Base-by-base conservation (phyloP, 116 monocot genomes). In the Zostera marina region DNA sequence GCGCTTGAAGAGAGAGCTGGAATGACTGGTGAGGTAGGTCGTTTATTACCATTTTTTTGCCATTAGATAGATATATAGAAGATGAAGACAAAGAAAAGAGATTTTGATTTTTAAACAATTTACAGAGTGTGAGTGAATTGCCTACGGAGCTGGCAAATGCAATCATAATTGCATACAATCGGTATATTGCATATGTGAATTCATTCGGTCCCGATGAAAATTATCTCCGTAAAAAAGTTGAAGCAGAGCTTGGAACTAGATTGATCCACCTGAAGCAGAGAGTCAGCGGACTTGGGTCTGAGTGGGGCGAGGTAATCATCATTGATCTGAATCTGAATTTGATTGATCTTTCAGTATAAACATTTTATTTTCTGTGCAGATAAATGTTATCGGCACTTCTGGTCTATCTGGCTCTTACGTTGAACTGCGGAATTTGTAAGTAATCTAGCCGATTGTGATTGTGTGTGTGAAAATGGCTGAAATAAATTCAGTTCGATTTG, bases 231-330 rank as follows among this genome's bases (percentile, higher is more conserved):
- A 98, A 98, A 69, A 90, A 98, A 53, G 81, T 98, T 26, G 98
- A 98, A 77, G 69, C 56, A 20, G 98, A 98, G 68, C 45, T 98
- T 44, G 98, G 98, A 65, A 90, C 90, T 53, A 80, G 86, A 71
- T 75, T 98, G 83, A 86, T 98, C 48, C 98, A 98, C 63, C 63
- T 98, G 45, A 98, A 98, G 69, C 90, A 90, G 90, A 82, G 98
- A 52, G 86, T 90, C 70, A 78, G 81, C 65, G 86, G 90, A 24
- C 79, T 90, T 66, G 98, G 90, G 49, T 78, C 85, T 11, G 90
- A 98, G 46, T 98, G 98, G 98, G 98, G 98, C 59, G 83, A 98
- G 78, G 98, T 98, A 78, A 75, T 26, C 44, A 47, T 4, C 25
- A n/a, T n/a, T n/a, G n/a, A n/a, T n/a, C n/a, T n/a, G n/a, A n/a